Percentiles rank a stretch among this genome's conserved stretches.
Conservation (phyloP, 2,329 filamentous ascomycete species). For the Domatiomyces globalis region DNA sequence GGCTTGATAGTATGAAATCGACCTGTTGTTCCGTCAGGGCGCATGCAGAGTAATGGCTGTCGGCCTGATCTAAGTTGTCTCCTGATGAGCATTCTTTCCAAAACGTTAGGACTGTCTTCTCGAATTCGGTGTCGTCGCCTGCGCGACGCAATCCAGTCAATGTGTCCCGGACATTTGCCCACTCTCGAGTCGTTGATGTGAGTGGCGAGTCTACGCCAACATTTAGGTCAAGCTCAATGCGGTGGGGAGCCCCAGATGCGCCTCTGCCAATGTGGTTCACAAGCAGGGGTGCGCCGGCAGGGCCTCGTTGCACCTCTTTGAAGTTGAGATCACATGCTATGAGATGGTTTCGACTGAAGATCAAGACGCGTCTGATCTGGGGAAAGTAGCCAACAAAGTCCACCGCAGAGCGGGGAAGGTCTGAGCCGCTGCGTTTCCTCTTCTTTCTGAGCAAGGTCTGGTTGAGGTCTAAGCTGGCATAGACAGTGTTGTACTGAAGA, state of each 20-base stretch:
- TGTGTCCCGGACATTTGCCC: not conserved
- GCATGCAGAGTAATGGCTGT: not conserved
- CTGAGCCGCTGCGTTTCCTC: constrained; percentile 7
- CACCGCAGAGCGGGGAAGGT: constrained; percentile 18
- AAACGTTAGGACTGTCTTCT: not conserved
- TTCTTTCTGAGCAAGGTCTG: constrained; percentile 17
- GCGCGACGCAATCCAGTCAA: not conserved
- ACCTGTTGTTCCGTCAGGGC: not conserved
- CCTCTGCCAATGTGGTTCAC: not conserved
- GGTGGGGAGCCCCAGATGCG: not conserved
- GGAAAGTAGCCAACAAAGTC: constrained; percentile 31
- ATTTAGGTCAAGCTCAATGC: not conserved
- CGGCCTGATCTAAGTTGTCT: not conserved
- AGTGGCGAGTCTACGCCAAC: not conserved
- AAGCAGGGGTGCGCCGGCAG: not conserved
- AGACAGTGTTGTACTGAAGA: constrained; percentile 33
- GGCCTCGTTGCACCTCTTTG: not conserved
- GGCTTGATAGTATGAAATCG: not conserved
- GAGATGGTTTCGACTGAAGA: constrained; percentile 28
- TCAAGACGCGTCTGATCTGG: constrained; percentile 30
- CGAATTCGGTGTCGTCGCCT: not conserved
- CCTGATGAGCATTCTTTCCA: not conserved
- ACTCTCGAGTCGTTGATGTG: not conserved
- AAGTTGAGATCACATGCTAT: constrained; percentile 30
- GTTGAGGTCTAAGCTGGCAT: constrained; percentile 27